Evolutionary conservation across 2,329 filamentous ascomycete genomes (phyloP).

Genomic region (Pseudogymnoascus sp.): DNA sequence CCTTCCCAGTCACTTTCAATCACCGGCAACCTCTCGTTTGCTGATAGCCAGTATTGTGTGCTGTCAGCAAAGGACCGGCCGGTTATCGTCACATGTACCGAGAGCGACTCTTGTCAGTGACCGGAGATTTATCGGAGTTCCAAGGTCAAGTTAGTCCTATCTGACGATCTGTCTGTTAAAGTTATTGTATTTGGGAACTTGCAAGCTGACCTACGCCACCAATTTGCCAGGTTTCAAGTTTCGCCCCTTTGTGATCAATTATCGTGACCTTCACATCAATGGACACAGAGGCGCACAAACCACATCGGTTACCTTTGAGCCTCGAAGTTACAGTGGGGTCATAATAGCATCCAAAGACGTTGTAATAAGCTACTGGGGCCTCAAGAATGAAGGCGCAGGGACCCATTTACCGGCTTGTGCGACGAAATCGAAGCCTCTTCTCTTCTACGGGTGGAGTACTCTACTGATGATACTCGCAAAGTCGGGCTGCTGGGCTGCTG

Average conservation of each 20-base stretch:
- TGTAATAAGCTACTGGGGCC: constrained; percentile 7
- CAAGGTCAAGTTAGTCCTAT: not conserved
- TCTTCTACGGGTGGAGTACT: constrained; percentile 6
- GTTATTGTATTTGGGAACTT: not conserved
- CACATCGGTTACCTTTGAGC: not conserved
- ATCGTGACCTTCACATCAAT: not conserved
- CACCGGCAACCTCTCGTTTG: not conserved
- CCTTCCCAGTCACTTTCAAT: not conserved
- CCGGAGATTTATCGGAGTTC: not conserved
- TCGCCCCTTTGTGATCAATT: not conserved
- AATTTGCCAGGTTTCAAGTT: not conserved
- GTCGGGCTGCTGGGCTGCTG: not conserved
- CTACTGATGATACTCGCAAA: constrained; percentile 5
- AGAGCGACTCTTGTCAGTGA: not conserved
- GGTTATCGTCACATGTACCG: not conserved
- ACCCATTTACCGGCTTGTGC: constrained; percentile 8
- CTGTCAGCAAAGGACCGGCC: not conserved
- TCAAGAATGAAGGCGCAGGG: constrained; percentile 8
- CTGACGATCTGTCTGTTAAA: not conserved
- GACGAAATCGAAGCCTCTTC: constrained; percentile 3
- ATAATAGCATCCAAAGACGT: not conserved
- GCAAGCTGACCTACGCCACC: constrained; percentile 1
- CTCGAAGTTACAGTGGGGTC: constrained; percentile 1
- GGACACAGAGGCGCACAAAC: not conserved
- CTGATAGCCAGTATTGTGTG: not conserved